These are phyloP conservation scores for Macrocystidia cucumis DNA, from an alignment of 1,284 basidiomycete genomes.

Conservation along the genomic window DNA sequence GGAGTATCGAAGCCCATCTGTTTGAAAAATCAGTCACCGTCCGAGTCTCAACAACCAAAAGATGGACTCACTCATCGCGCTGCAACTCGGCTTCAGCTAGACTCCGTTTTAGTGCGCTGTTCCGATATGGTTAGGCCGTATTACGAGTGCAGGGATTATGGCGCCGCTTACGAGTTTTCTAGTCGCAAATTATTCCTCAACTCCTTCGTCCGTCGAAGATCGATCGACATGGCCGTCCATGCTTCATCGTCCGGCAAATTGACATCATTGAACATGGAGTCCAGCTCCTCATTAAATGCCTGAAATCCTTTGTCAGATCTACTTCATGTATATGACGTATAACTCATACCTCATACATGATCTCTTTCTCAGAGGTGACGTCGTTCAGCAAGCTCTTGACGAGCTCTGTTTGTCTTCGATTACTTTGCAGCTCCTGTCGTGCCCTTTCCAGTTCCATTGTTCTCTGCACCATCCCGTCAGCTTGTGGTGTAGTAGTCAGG, in stretches of 20 bases:
- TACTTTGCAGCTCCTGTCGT: conserved; percentile 58
- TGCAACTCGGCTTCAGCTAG: conserved; percentile 68
- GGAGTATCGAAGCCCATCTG: conserved; percentile 63
- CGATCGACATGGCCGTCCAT: conserved; percentile 64
- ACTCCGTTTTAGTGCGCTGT: conserved; percentile 62
- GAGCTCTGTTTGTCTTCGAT: conserved; percentile 68
- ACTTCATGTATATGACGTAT: not conserved
- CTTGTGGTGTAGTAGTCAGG: not conserved
- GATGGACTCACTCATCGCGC: conserved; percentile 66
- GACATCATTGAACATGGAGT: conserved; percentile 79
- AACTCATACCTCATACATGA: conserved; percentile 76
- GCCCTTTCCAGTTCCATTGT: conserved; percentile 49
- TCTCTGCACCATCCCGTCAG: conserved; percentile 31
- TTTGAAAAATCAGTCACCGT: conserved; percentile 11
- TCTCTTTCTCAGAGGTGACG: conserved; percentile 79
- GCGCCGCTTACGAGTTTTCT: conserved; percentile 66
- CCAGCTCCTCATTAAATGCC: conserved; percentile 91
- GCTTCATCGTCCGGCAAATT: conserved; percentile 75
- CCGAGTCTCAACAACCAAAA: conserved; percentile 2
- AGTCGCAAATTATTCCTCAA: conserved; percentile 61
- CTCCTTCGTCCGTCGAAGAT: conserved; percentile 70
- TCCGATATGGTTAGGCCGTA: conserved; percentile 6
- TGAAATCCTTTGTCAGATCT: conserved; percentile 21
- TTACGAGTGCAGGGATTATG: not conserved
- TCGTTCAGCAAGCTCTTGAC: conserved; percentile 70